phyloP scores from a whole-genome alignment of 2,329 filamentous ascomycete genomes.

The Pyricularia pennisetigena region DNA sequence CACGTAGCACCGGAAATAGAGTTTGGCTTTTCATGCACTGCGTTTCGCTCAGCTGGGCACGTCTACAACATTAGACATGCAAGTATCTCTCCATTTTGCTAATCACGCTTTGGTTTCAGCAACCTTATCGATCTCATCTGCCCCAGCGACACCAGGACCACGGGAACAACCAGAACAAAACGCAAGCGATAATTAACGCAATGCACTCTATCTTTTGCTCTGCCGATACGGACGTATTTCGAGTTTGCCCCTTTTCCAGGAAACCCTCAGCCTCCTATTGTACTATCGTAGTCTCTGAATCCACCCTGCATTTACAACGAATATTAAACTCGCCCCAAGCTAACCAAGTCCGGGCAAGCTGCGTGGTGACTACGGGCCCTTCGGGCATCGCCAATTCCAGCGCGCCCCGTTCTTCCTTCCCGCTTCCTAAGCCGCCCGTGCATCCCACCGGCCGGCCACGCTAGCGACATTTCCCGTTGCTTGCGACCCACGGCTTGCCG shows the following conservation, averaged over 20 bases:
- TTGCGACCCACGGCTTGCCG: neutral
- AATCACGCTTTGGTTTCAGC: neutral
- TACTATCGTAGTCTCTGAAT: too few species aligned
- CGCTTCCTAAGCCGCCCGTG: too few species aligned
- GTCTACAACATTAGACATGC: neutral
- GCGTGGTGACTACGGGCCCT: neutral
- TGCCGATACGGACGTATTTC: neutral
- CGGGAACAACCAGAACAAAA: neutral
- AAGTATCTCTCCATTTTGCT: neutral
- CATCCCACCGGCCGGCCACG: neutral
- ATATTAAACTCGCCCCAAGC: neutral
- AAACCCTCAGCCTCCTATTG: neutral
- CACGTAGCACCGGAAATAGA: neutral
- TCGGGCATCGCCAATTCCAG: neutral
- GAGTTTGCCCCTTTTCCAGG: too few species aligned
- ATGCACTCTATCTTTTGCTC: too few species aligned
- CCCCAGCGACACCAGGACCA: neutral
- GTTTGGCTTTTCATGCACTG: neutral
- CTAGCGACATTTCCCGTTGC: neutral
- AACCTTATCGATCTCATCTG: neutral
- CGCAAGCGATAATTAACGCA: neutral
- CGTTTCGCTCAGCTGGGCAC: neutral
- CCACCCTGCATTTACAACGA: neutral
- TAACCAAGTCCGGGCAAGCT: neutral
- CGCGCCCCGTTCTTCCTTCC: neutral